Evolutionary conservation across 1,284 basidiomycete genomes (phyloP).

Genomic region (Rhodotorula mucilaginosa): DNA sequence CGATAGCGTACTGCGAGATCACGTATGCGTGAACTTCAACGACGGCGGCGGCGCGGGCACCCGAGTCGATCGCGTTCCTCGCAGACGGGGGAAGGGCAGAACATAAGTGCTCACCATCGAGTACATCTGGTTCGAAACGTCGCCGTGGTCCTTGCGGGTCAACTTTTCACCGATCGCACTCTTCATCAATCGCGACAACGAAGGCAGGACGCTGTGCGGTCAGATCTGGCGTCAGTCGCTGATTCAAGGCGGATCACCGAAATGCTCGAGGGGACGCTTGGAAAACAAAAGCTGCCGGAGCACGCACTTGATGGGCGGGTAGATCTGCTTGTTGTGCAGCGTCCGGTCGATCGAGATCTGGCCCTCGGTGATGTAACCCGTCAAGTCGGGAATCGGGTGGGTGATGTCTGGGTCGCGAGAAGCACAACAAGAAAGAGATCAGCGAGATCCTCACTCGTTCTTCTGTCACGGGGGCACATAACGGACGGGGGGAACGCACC

Average conservation of each 20-base stretch:
- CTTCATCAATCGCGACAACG: constrained; percentile 99
- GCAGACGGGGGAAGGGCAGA: too few species aligned
- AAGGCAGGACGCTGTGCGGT: constrained; percentile 71
- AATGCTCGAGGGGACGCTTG: too few species aligned
- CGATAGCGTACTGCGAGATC: constrained; percentile 94
- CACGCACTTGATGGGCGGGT: constrained; percentile 86
- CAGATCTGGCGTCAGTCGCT: neutral
- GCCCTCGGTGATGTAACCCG: constrained; percentile 97
- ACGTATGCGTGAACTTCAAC: too few species aligned
- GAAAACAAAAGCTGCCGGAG: too few species aligned
- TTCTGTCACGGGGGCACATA: constrained; percentile 12
- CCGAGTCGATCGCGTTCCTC: too few species aligned
- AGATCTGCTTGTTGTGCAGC: constrained; percentile 67
- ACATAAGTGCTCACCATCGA: neutral
- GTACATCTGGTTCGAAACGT: constrained; percentile 92
- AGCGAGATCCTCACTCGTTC: neutral
- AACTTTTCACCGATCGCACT: constrained; percentile 96
- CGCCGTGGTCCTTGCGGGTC: constrained; percentile 96
- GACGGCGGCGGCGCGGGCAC: too few species aligned
- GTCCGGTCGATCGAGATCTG: constrained; percentile 93
- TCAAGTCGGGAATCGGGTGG: constrained; percentile 99
- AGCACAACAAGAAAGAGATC: neutral
- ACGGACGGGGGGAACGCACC: constrained; percentile 61
- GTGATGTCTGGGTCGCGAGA: constrained; percentile 76
- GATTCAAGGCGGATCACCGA: too few species aligned